These are phyloP conservation scores for Komagataella pseudopastoris DNA, from an alignment of 805 yeast species.

Conservation along the genomic window DNA sequence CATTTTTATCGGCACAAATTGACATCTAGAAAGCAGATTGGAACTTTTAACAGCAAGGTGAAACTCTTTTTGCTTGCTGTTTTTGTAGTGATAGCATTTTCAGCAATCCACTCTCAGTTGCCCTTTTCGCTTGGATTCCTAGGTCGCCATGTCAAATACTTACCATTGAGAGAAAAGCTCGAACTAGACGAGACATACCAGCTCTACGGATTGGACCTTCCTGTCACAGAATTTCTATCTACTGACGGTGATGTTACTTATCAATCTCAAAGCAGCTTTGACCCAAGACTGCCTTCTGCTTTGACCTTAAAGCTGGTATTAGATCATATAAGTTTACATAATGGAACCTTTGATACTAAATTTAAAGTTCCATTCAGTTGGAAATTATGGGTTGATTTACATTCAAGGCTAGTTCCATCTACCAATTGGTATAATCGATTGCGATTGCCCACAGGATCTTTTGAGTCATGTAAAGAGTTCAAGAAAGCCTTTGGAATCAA, in stretches of 20 bases:
- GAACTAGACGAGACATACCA: neutral
- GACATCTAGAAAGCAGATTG: neutral
- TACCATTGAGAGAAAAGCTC: neutral
- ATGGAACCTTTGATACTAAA: conserved; percentile 10
- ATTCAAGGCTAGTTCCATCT: conserved; percentile 7
- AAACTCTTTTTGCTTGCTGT: neutral
- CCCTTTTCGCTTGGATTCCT: neutral
- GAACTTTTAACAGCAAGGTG: neutral
- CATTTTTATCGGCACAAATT: neutral
- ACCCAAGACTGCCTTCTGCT: conserved; percentile 19
- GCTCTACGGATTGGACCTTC: neutral
- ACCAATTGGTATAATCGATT: conserved; percentile 3
- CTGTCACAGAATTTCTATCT: neutral
- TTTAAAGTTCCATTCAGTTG: conserved; percentile 19
- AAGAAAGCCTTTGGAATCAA: conserved; percentile 4
- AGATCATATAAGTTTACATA: conserved; percentile 6
- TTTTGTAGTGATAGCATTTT: neutral
- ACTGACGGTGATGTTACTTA: neutral
- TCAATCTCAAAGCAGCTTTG: conserved; percentile 6
- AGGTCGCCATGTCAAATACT: neutral
- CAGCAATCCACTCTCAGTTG: neutral
- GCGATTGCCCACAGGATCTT: conserved; percentile 1
- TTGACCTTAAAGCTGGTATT: conserved; percentile 11
- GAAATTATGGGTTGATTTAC: conserved; percentile 16
- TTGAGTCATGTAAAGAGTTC: conserved; percentile 8